Percentiles rank a stretch among this genome's conserved stretches.
Conservation (phyloP, 2,329 filamentous ascomycete species). For the Lachnellula willkommii region DNA sequence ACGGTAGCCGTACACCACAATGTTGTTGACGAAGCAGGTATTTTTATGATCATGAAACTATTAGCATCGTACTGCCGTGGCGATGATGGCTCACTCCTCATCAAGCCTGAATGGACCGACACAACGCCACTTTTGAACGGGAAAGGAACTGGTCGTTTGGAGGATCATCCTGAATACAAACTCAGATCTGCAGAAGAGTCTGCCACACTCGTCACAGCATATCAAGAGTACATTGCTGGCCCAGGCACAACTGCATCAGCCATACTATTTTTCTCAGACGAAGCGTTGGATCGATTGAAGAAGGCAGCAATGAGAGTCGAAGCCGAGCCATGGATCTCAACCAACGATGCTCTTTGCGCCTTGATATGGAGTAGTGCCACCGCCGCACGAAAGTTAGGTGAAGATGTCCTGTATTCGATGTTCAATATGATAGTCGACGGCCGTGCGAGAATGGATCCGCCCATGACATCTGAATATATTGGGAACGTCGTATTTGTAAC, state of each 20-base stretch:
- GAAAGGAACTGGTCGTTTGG: neutral
- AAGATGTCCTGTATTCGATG: neutral
- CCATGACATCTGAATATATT: neutral
- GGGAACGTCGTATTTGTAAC: neutral
- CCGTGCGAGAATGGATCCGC: neutral
- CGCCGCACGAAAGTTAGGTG: neutral
- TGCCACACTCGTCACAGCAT: no score
- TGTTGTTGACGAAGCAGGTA: constrained; percentile 1
- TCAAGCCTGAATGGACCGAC: constrained; percentile 3
- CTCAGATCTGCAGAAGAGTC: no score
- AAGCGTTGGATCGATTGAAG: no score
- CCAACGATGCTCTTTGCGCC: constrained; percentile 3
- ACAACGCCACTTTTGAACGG: neutral
- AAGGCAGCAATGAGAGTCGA: no score
- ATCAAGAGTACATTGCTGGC: no score
- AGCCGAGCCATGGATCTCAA: neutral
- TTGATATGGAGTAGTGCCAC: neutral
- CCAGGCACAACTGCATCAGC: no score
- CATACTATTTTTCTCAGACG: no score
- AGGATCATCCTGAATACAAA: neutral
- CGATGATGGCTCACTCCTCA: neutral
- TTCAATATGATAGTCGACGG: constrained; percentile 4
- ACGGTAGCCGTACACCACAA: neutral
- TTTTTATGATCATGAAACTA: constrained; percentile 2
- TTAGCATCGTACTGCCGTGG: neutral